Evolutionary conservation across 768 basidiomycete genomes (phyloP), one percentile per base, ranked within the genome.

Genomic region (Tephrocybe rancida): DNA sequence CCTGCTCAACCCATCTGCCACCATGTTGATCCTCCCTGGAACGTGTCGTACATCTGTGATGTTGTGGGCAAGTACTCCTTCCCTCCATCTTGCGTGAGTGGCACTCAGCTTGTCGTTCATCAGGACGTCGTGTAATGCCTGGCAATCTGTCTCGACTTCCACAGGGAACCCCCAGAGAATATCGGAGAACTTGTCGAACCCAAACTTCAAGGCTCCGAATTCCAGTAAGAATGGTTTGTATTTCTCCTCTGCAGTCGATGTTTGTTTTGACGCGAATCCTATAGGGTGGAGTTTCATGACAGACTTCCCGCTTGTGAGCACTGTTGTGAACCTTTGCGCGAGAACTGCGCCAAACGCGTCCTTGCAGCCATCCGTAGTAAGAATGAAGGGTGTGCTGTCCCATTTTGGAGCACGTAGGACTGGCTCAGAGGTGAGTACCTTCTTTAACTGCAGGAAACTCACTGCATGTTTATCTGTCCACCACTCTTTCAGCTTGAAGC

Each of bases 321-420:
- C 48, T 14, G 56, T 60, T 4, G 48, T 47, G 13, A 60, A 48
- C 1, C 45, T 27, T 46, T 75, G 75, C 0, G 65, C 27, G 1
- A 75, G 55, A 0, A 71, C 56, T 2, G 57, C 73, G 0, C 62
- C 72, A 49, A 74, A 76, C 0, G 64, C 71, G 4, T 63, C 57
- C 48, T 70, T 67, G 21, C 60, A 69, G 0, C 66, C 71, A 44
- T 76, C 70, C 0, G 67, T 71, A 0, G 66, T 71, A 7, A 75
- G 52, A 2, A 73, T 65, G 55, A 76, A 62, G 26, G 51, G 61
- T n/a, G 61, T 63, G 0, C 70, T 69, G 43, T 76, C 70, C 38
- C 37, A 78, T 6, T 55, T 37, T 1, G 71, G 71, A 0, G 59
- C 56, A 21, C 50, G 30, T 2, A 75, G 57, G 0, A 73, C 69